These are phyloP conservation scores for Salvia splendens DNA, from an alignment of 257 asterid species.

Conservation along the genomic window DNA sequence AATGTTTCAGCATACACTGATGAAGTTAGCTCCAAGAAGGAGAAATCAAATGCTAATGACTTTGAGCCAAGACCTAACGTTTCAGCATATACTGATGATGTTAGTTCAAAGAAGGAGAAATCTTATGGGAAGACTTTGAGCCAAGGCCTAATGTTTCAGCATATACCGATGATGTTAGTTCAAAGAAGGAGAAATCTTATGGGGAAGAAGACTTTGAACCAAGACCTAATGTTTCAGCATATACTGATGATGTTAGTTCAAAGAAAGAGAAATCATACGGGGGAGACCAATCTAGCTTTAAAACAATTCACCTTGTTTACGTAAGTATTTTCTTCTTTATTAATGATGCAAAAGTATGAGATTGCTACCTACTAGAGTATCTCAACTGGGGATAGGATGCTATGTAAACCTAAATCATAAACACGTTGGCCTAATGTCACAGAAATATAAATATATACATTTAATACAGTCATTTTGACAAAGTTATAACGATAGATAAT, in stretches of 20 bases:
- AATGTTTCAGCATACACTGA: too few relatives aligned
- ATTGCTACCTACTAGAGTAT: too few relatives aligned
- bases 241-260: not conserved
- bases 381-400: too few relatives aligned
- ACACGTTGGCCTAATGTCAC: too few relatives aligned
- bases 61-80: slow-evolving; percentile 30
- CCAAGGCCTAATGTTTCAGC: slow-evolving; percentile 24
- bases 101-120: not conserved
- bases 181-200: not conserved
- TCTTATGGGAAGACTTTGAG: slow-evolving; percentile 7
- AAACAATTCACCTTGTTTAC: too few relatives aligned
- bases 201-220: too few relatives aligned
- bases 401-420: too few relatives aligned
- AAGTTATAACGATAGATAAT: not conserved
- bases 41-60: too few relatives aligned
- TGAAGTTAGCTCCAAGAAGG: too few relatives aligned
- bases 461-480: not conserved
- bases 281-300: too few relatives aligned
- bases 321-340: too few relatives aligned
- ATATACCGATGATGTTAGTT: slow-evolving; percentile 9
- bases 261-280: not conserved
- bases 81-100: slow-evolving; percentile 1
- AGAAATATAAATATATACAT: not conserved
- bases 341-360: too few relatives aligned
- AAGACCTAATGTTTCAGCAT: slow-evolving; percentile 3